Evolutionary conservation across 2,329 filamentous ascomycete genomes (phyloP).

Genomic region (Penicillium glabrum): DNA sequence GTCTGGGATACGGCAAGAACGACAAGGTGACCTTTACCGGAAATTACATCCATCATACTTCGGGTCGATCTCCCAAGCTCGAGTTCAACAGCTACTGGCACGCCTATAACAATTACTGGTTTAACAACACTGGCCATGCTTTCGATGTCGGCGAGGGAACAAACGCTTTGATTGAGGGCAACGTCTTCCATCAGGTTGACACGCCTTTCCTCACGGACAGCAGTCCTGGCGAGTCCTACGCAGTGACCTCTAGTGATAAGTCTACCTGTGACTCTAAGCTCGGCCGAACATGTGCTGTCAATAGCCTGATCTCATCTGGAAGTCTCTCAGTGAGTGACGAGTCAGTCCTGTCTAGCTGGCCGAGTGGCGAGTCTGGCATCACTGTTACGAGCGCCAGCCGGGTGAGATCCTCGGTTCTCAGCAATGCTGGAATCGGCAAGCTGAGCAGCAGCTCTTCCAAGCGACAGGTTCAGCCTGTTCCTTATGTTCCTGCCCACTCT

Average conservation of each 20-base stretch:
- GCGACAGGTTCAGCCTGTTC: conserved; percentile 3
- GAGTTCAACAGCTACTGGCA: conserved; percentile 56
- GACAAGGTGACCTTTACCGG: conserved; percentile 59
- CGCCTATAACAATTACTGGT: conserved; percentile 43
- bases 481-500: conserved; percentile 2
- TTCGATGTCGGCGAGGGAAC: conserved; percentile 36
- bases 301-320: conserved; percentile 30
- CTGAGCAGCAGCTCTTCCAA: conserved; percentile 7
- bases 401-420: conserved; percentile 28
- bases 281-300: conserved; percentile 30
- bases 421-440: conserved; percentile 34
- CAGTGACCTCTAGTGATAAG: conserved; percentile 19
- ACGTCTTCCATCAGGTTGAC: conserved; percentile 45
- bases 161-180: conserved; percentile 46
- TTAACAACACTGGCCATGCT: conserved; percentile 44
- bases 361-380: conserved; percentile 30
- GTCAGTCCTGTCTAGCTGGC: conserved; percentile 30
- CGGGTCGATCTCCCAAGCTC: conserved; percentile 59
- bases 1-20: conserved; percentile 9
- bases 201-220: conserved; percentile 35
- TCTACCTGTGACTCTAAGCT: conserved; percentile 25
- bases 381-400: conserved; percentile 23
- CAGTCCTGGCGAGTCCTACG: conserved; percentile 28
- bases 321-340: conserved; percentile 28
- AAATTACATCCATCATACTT: conserved; percentile 61